Percentiles rank a stretch among this genome's conserved stretches.
Evolutionary conservation across 2,329 filamentous ascomycete species (phyloP).

Genomic region (Mycocentrospora acerina): DNA sequence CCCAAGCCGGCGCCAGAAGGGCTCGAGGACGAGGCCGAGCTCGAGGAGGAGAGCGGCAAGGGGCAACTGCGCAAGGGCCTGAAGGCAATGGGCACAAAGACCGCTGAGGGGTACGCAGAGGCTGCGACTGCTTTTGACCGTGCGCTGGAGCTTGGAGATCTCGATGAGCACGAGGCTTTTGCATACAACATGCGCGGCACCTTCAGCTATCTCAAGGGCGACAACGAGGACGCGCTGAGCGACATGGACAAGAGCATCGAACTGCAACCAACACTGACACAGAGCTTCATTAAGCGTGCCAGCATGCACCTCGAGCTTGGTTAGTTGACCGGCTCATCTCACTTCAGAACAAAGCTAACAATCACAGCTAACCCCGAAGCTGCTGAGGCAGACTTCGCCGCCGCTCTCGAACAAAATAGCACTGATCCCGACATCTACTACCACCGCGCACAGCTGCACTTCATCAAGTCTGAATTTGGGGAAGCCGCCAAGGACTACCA

Average conservation of each 20-base stretch:
- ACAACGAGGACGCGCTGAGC: constrained; percentile 76
- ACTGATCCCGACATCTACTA: constrained; percentile 98
- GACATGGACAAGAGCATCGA: constrained; percentile 94
- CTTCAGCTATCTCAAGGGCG: constrained; percentile 88
- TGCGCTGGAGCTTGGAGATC: constrained; percentile 77
- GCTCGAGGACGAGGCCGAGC: constrained; percentile 77
- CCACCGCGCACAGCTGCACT: constrained; percentile 96
- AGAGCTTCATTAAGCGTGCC: constrained; percentile 98
- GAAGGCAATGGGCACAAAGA: constrained; percentile 78
- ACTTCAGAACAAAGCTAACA: constrained; percentile 1
- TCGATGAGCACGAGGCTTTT: constrained; percentile 82
- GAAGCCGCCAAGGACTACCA: constrained; percentile 98
- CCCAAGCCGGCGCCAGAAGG: constrained; percentile 75
- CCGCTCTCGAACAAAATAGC: constrained; percentile 80
- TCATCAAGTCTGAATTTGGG: constrained; percentile 91
- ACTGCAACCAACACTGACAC: constrained; percentile 81
- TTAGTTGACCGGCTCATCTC: constrained; percentile 41
- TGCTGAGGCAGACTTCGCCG: constrained; percentile 83
- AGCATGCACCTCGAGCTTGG: constrained; percentile 96
- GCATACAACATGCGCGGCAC: constrained; percentile 97
- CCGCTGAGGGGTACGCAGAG: constrained; percentile 87
- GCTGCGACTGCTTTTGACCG: constrained; percentile 84
- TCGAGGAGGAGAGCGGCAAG: constrained; percentile 76
- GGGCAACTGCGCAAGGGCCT: constrained; percentile 85
- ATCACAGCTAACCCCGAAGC: constrained; percentile 73